phyloP scores from a whole-genome alignment of 2,329 filamentous ascomycete species.

The Monosporascus sp. region DNA sequence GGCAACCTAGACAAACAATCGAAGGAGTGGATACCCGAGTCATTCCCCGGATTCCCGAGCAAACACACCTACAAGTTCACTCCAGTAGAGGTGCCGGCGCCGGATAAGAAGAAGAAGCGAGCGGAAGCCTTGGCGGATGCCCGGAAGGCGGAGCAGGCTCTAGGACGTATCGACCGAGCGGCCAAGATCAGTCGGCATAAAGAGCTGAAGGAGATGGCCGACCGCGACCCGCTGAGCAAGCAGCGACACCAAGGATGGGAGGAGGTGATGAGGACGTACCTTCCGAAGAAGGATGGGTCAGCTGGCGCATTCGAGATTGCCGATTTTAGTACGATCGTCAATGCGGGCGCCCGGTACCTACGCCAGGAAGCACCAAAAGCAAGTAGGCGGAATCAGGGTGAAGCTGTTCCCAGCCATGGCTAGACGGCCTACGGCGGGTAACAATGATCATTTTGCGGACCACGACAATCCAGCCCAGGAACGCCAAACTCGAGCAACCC shows the following conservation, averaged over 20 bases:
- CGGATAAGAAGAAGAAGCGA: slow-evolving; percentile 52
- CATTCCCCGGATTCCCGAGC: slow-evolving; percentile 58
- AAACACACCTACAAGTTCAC: slow-evolving; percentile 61
- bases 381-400: slow-evolving; percentile 32
- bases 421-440: not conserved
- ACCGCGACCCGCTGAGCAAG: slow-evolving; percentile 46
- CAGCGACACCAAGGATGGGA: slow-evolving; percentile 58
- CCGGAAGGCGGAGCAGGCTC: slow-evolving; percentile 57
- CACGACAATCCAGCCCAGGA: too few relatives aligned
- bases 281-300: slow-evolving; percentile 28
- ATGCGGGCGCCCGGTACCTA: slow-evolving; percentile 47
- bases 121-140: slow-evolving; percentile 55
- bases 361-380: slow-evolving; percentile 48
- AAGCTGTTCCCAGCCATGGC: not conserved
- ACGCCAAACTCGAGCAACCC: too few relatives aligned
- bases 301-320: slow-evolving; percentile 45
- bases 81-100: slow-evolving; percentile 30
- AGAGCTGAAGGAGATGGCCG: slow-evolving; percentile 52
- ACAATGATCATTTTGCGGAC: too few relatives aligned
- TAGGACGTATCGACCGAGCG: slow-evolving; percentile 54
- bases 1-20: slow-evolving; percentile 51
- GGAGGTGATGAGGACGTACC: slow-evolving; percentile 52
- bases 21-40: slow-evolving; percentile 51
- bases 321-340: slow-evolving; percentile 61
- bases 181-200: slow-evolving; percentile 62